Evolutionary conservation across 176 grass and related monocot species (phyloP).

Genomic region (Tillandsia leiboldiana): DNA sequence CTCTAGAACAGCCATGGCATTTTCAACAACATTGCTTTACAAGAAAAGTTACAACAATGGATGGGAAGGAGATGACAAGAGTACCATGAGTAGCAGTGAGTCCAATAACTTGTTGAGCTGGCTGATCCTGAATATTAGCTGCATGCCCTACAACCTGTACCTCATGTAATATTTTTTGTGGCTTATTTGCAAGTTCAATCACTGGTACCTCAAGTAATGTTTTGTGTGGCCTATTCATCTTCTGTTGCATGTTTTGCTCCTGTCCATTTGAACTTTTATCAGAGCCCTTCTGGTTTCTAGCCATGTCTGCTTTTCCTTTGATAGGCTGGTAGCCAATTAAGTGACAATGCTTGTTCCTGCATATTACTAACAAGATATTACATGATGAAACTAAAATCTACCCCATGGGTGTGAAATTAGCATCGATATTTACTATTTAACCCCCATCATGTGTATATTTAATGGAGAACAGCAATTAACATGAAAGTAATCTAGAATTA

Average conservation of each 20-base stretch:
- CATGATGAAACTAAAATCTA: neutral
- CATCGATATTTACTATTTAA: too few species aligned
- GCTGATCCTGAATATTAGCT: constrained; percentile 23
- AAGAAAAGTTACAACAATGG: too few species aligned
- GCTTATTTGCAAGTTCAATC: constrained; percentile 21
- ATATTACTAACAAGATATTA: constrained; percentile 16
- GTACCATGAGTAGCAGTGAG: neutral
- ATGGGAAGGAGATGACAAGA: constrained; percentile 9
- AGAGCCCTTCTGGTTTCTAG: constrained; percentile 30
- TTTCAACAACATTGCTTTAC: too few species aligned
- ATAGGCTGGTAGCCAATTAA: constrained; percentile 66
- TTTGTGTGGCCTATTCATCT: constrained; percentile 9
- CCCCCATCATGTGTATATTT: too few species aligned
- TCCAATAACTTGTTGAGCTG: neutral
- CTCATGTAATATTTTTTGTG: constrained; percentile 34
- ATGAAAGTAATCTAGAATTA: neutral
- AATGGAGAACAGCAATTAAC: too few species aligned
- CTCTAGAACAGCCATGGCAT: too few species aligned
- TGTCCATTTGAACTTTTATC: constrained; percentile 34
- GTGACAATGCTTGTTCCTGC: constrained; percentile 71
- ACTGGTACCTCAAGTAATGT: constrained; percentile 14
- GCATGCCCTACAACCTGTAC: constrained; percentile 12
- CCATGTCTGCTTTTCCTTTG: neutral
- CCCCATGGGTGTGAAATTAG: too few species aligned
- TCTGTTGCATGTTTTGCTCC: constrained; percentile 21